Base-by-base conservation (phyloP, 768 basidiomycete species). In the Tricholoma bakamatsutake region DNA sequence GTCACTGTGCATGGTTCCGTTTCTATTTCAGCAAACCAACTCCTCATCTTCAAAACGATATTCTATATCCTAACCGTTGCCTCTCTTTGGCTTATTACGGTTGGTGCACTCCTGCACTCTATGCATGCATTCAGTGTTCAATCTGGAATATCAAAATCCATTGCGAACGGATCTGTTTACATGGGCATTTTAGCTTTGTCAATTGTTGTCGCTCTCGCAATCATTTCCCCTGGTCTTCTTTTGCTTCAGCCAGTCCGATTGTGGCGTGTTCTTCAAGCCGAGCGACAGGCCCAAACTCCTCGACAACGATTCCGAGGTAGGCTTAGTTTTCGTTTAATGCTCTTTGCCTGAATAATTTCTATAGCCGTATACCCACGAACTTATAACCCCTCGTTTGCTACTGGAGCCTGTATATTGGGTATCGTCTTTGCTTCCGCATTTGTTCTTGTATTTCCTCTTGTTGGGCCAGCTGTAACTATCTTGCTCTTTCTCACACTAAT, bases 251-350 rank as follows among this genome's bases (percentile, higher is more conserved):
- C 88, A 7, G 58, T 78, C 34, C 78, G 83, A 30, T 68, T 91
- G 24, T 82, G 81, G 80, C 73, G 67, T 50, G 79, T 86, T 17
- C 57, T 81, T 39, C 74, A 75, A 30, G 76, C 80, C 3, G 81
- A 87, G 64, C 78, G 72, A 56, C 73, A 76, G 31, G 84, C 86
- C 9, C 62, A 87, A 18, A 93, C 90, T 7, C 90, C 90, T 45
- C 77, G 90, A 37, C 85, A 92, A 67, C 76, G 81, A 17, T 93
- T 91, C 72, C 73, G 90, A 73, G 82, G 90, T 90, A 61, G 56
- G 81, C 69, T 11, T 27, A 13, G 50, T 34, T 28, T 50, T 48
- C 37, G 49, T 37, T 12, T 31, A 30, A 40, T 37, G 12, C 12
- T 30, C 24, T 31, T 59, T 54, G 45, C 49, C 54, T 52, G 24